phyloP scores from a whole-genome alignment of 2,329 filamentous ascomycete genomes.

The Fusarium pseudoanthophilum region DNA sequence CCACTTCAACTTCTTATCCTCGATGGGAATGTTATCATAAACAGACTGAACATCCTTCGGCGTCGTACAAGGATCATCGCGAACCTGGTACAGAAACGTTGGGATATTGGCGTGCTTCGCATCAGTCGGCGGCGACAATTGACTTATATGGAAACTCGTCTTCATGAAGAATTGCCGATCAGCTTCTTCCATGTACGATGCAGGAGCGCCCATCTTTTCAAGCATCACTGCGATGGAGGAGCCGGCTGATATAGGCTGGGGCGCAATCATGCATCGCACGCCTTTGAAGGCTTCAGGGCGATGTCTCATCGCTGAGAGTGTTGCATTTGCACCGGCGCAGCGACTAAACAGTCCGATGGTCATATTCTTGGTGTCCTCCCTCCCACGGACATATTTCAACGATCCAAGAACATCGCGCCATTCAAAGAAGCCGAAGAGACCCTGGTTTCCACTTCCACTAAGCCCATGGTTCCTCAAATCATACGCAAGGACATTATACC shows the following conservation, averaged over 20 bases:
- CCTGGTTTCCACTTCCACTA: conserved; percentile 21
- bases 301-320: conserved; percentile 15
- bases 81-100: conserved; percentile 30
- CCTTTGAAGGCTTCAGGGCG: conserved; percentile 15
- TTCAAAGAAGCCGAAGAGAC: conserved; percentile 31
- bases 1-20: conserved; percentile 29
- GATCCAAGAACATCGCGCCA: conserved; percentile 32
- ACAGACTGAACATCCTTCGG: conserved; percentile 27
- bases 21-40: conserved; percentile 23
- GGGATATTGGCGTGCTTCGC: conserved; percentile 25
- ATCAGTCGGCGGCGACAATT: conserved; percentile 1
- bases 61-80: conserved; percentile 13
- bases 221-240: conserved; percentile 11
- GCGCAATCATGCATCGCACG: conserved; percentile 24
- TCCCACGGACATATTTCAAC: conserved; percentile 10
- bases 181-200: conserved; percentile 22
- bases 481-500: conserved; percentile 30
- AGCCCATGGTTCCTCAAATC: conserved; percentile 29
- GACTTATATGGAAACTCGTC: conserved; percentile 24
- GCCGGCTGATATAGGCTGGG: conserved; percentile 10
- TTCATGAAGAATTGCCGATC: conserved; percentile 28
- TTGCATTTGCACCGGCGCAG: conserved; percentile 22
- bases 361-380: not conserved
- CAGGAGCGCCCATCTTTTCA: conserved; percentile 9
- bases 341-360: conserved; percentile 27